Base-by-base conservation (phyloP, 1,284 basidiomycete species). In the Leccinum olivaceoglutinosum region DNA sequence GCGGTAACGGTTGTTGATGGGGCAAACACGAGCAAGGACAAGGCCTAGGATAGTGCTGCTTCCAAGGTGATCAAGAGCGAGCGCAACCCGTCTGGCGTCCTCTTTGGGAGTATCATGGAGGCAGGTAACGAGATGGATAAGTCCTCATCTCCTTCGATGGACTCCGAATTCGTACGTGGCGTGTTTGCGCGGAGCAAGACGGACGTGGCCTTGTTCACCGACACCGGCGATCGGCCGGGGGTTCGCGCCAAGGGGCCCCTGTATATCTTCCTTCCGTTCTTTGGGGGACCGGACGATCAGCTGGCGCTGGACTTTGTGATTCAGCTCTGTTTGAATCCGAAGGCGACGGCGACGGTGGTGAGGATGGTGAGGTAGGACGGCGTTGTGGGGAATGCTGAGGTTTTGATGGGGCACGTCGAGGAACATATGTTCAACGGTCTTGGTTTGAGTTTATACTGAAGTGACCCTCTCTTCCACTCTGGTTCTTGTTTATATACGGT, bases 211-310 rank as follows among this genome's bases (percentile, higher is more conserved):
- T 75, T 98, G 14, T 92, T 89, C 71, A 83, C 96, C 59, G 93
- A 96, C 70, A 82, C 84, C 21, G 83, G 81, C 6, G 78, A 77
- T 21, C 73, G 73, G 16, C 62, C 68, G 1, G 66, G 68, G 34
- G 71, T 39, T 3, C 66, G 53, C 14, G 4, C 58, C 63, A 68
- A 72, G 66, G 62, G 76, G 65, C 64, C 65, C 63, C 18, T 85
- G 67, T 93, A 96, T 71, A 71, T 98, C 38, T 90, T 96, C 76
- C 75, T 96, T 25, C 92, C 93, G 0, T 98, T 98, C 83, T 92
- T 96, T 74, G 96, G 96, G 25, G 96, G 96, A 0, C 89, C 93
- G 0, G 96, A 99, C 74, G 96, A 98, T 72, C 85, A 96, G 4
- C 82, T 94, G 10, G 94, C 95, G 0, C 80, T 98, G 32, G 81